phyloP scores from a whole-genome alignment of 108 stramenopile species.

The Conticribra guillardii region DNA sequence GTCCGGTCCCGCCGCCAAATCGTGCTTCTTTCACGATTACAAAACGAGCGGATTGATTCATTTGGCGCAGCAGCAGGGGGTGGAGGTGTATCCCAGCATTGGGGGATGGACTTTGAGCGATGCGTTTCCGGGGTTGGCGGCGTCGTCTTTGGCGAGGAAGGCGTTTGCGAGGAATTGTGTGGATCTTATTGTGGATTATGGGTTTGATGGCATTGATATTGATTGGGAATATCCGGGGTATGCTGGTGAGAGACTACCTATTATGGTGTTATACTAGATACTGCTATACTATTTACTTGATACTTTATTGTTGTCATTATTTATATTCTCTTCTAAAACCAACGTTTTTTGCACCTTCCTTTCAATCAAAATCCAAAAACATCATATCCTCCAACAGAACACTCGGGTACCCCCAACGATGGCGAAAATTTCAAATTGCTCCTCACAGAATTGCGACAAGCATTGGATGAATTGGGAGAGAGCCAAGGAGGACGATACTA shows the following conservation, averaged over 20 bases:
- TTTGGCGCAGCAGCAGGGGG: constrained; percentile 3
- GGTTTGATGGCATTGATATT: constrained; percentile 19
- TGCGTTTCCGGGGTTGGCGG: constrained; percentile 13
- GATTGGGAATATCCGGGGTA: too few relatives aligned
- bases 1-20: not conserved
- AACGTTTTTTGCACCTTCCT: not conserved
- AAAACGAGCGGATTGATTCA: constrained; percentile 6
- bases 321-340: too few relatives aligned
- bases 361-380: too few relatives aligned
- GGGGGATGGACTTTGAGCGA: constrained; percentile 23
- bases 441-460: not conserved
- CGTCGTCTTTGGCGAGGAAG: not conserved
- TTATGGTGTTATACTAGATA: too few relatives aligned
- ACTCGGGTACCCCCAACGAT: constrained; percentile 17
- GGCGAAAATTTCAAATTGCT: constrained; percentile 9
- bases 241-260: too few relatives aligned
- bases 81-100: constrained; percentile 12
- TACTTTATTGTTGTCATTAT: too few relatives aligned
- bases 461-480: constrained; percentile 5
- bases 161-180: constrained; percentile 12
- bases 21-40: constrained; percentile 5
- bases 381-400: too few relatives aligned
- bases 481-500: constrained; percentile 14
- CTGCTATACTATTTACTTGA: too few relatives aligned
- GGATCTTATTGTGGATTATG: constrained; percentile 11